These are phyloP conservation scores for Rhamnella rubrinervis DNA, from an alignment of 331 rosid species.

Conservation along the genomic window DNA sequence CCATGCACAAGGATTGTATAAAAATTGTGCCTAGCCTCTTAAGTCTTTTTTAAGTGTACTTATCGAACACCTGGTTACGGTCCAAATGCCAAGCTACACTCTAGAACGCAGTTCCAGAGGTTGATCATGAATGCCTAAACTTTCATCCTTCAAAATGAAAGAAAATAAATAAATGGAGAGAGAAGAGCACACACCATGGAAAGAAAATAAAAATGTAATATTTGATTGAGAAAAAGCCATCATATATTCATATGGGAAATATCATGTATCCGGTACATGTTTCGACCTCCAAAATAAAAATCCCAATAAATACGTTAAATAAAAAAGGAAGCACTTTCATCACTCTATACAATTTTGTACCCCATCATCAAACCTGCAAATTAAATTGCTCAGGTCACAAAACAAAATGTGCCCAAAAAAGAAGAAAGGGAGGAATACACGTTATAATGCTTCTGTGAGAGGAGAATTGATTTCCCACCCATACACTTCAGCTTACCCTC, in stretches of 20 bases:
- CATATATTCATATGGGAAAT: conserved; percentile 1
- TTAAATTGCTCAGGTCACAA: conserved; percentile 25
- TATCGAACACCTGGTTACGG: too few species aligned
- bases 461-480: conserved; percentile 23
- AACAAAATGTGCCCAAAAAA: conserved; percentile 32
- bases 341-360: conserved; percentile 54
- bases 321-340: conserved; percentile 28
- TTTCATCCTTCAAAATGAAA: too few species aligned
- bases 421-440: conserved; percentile 22
- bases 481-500: conserved; percentile 32
- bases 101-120: too few species aligned
- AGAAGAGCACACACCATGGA: too few species aligned
- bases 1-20: too few species aligned
- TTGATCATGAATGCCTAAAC: too few species aligned
- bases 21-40: too few species aligned
- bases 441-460: conserved; percentile 19
- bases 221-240: too few species aligned
- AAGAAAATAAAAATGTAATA: too few species aligned
- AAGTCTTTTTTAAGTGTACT: too few species aligned
- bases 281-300: conserved; percentile 22
- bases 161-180: too few species aligned
- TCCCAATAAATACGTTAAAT: conserved; percentile 9
- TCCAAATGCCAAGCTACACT: too few species aligned
- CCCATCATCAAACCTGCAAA: conserved; percentile 43
- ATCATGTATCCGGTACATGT: conserved; percentile 13